Evolutionary conservation across 164 flowering plant genomes (phyloP).

Genomic region (Stephania cephalantha): DNA sequence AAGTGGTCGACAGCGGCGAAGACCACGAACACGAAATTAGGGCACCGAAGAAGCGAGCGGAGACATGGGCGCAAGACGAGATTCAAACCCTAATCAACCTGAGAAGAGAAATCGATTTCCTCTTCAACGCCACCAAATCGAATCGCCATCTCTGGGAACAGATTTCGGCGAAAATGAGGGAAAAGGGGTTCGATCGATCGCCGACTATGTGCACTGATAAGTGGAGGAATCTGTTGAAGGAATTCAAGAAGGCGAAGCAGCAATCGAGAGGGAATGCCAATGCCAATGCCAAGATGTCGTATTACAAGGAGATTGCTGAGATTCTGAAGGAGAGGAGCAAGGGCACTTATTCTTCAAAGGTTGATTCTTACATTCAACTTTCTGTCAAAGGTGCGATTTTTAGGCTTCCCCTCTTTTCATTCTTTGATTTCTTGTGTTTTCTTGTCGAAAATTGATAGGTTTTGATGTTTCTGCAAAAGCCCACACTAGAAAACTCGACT

Average conservation of each 20-base stretch:
- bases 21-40: constrained; percentile 48
- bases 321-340: constrained; percentile 59
- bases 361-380: constrained; percentile 71
- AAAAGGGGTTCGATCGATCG: constrained; percentile 75
- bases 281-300: constrained; percentile 67
- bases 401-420: neutral
- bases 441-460: neutral
- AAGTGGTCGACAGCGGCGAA: constrained; percentile 34
- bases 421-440: neutral
- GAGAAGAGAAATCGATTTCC: constrained; percentile 61
- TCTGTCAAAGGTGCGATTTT: constrained; percentile 60
- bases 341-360: constrained; percentile 45
- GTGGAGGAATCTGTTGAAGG: constrained; percentile 92
- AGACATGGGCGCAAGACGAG: constrained; percentile 92
- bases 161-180: constrained; percentile 82
- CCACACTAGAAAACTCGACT: no score
- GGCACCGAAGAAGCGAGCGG: constrained; percentile 84
- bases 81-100: constrained; percentile 54
- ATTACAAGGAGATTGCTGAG: constrained; percentile 83
- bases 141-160: constrained; percentile 93
- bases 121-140: constrained; percentile 83
- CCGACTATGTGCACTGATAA: constrained; percentile 95
- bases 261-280: constrained; percentile 48
- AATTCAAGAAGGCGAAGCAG: constrained; percentile 78
- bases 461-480: neutral